A percentile compares a stretch with the other conserved stretches of the same genome.
Conservation (phyloP, 2,329 filamentous ascomycete species). For the Tympanopsis confertula region DNA sequence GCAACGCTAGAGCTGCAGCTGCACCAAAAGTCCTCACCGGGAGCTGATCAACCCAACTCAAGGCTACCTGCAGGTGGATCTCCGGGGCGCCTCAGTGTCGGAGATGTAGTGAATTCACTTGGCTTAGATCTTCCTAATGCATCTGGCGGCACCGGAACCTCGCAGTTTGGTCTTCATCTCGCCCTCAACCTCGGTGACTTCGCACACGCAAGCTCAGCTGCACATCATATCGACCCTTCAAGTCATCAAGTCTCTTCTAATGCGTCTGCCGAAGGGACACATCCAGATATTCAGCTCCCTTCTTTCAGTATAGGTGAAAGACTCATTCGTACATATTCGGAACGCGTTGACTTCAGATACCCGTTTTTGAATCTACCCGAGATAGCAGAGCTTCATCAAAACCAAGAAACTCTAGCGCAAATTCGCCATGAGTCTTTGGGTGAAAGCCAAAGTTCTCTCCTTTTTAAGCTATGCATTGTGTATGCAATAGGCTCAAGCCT, state of each 20-base stretch:
- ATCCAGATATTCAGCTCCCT: slow-evolving; percentile 25
- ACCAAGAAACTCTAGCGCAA: slow-evolving; percentile 21
- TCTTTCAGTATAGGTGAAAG: slow-evolving; percentile 28
- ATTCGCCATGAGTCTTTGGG: slow-evolving; percentile 21
- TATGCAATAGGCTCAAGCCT: slow-evolving; percentile 38
- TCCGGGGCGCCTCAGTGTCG: slow-evolving; percentile 12
- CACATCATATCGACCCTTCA: background rate
- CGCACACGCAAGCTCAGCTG: slow-evolving; percentile 29
- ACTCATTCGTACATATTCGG: slow-evolving; percentile 31
- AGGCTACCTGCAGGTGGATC: background rate
- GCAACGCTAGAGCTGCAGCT: slow-evolving; percentile 22
- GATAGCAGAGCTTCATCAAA: slow-evolving; percentile 28
- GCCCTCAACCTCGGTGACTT: slow-evolving; percentile 37
- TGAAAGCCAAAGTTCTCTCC: slow-evolving; percentile 22
- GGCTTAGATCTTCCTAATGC: slow-evolving; percentile 30
- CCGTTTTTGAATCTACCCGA: slow-evolving; percentile 33
- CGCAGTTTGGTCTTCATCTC: slow-evolving; percentile 33
- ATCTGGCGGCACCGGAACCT: slow-evolving; percentile 34
- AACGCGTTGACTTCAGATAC: slow-evolving; percentile 31
- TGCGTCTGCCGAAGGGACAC: slow-evolving; percentile 5
- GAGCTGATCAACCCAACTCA: background rate
- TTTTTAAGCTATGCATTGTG: slow-evolving; percentile 38
- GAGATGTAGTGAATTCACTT: slow-evolving; percentile 34
- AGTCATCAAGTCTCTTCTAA: too few species aligned
- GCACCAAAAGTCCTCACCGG: background rate